phyloP scores from a whole-genome alignment of 495 filamentous ascomycete species.

The Daldinia grandis region DNA sequence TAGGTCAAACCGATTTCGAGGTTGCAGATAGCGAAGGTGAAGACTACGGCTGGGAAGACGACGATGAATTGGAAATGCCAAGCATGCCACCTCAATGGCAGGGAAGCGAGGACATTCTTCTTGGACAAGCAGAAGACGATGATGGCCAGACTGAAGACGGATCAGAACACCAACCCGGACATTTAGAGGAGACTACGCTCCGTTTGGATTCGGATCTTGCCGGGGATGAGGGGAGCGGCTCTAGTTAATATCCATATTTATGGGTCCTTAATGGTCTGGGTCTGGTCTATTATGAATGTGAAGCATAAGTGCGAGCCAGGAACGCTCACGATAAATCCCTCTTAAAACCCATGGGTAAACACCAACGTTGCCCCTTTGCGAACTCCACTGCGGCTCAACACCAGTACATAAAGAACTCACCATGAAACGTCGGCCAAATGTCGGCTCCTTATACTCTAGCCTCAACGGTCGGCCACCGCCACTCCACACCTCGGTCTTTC shows the following conservation, averaged over 20 bases:
- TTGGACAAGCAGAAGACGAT: conserved; percentile 49
- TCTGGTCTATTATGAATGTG: conserved; percentile 17
- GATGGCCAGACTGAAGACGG: conserved; percentile 39
- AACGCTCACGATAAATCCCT: conserved; percentile 21
- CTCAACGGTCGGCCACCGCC: conserved; percentile 33
- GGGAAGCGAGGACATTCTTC: conserved; percentile 60
- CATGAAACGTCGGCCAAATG: conserved; percentile 40
- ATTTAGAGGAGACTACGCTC: conserved; percentile 14
- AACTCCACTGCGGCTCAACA: conserved; percentile 37
- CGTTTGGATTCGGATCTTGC: conserved; percentile 31
- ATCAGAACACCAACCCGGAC: conserved; percentile 22
- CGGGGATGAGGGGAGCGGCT: conserved; percentile 19
- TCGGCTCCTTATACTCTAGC: conserved; percentile 39
- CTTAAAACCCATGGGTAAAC: conserved; percentile 12
- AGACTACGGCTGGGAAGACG: conserved; percentile 61
- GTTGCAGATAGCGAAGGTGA: conserved; percentile 61
- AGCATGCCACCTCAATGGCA: conserved; percentile 61
- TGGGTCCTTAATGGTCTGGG: conserved; percentile 20
- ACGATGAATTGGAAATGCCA: conserved; percentile 56
- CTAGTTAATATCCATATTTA: conserved; percentile 25
- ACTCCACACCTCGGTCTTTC: conserved; percentile 43
- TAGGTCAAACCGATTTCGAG: conserved; percentile 54
- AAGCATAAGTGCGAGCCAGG: conserved; percentile 10
- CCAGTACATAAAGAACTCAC: conserved; percentile 13
- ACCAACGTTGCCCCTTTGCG: conserved; percentile 3